These are phyloP conservation scores for Craterostigma plantagineum DNA, from an alignment of 257 asterid species.

Conservation along the genomic window DNA sequence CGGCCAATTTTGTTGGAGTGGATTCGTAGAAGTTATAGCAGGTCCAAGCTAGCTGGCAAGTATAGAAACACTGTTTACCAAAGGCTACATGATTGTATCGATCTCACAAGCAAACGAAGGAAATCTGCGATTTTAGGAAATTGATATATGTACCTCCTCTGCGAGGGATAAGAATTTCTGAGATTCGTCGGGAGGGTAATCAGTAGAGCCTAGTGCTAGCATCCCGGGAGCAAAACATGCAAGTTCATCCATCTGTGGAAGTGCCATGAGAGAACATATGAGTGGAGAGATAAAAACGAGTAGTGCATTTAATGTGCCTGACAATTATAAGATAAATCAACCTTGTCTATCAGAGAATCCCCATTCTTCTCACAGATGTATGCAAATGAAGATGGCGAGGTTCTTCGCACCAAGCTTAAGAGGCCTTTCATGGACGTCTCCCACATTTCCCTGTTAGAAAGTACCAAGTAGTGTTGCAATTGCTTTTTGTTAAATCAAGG, in stretches of 20 bases:
- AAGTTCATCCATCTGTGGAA: constrained; percentile 85
- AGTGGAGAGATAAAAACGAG: not conserved
- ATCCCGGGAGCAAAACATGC: constrained; percentile 99
- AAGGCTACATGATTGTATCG: constrained; percentile 1
- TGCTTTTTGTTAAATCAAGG: constrained; percentile 4
- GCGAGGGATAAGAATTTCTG: constrained; percentile 64
- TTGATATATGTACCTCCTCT: constrained; percentile 53
- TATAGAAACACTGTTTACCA: too few species aligned
- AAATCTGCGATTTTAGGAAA: constrained; percentile 7
- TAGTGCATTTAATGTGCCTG: constrained; percentile 7
- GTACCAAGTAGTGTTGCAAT: too few species aligned
- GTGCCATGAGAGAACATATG: not conserved
- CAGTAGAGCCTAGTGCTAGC: constrained; percentile 89
- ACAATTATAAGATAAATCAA: constrained; percentile 10
- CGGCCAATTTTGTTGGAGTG: constrained; percentile 97
- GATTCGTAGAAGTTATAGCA: constrained; percentile 96
- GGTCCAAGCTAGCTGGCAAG: constrained; percentile 91
- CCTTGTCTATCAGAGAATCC: constrained; percentile 71
- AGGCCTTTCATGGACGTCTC: constrained; percentile 96
- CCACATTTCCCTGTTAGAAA: constrained; percentile 83
- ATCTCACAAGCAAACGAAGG: constrained; percentile 6
- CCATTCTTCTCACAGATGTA: constrained; percentile 90
- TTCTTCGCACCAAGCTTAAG: constrained; percentile 84
- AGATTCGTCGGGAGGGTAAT: constrained; percentile 77
- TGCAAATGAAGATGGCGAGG: constrained; percentile 71